These are phyloP conservation scores for Naganishia vaughanmartiniae DNA, from an alignment of 768 basidiomycete genomes.

Conservation along the genomic window DNA sequence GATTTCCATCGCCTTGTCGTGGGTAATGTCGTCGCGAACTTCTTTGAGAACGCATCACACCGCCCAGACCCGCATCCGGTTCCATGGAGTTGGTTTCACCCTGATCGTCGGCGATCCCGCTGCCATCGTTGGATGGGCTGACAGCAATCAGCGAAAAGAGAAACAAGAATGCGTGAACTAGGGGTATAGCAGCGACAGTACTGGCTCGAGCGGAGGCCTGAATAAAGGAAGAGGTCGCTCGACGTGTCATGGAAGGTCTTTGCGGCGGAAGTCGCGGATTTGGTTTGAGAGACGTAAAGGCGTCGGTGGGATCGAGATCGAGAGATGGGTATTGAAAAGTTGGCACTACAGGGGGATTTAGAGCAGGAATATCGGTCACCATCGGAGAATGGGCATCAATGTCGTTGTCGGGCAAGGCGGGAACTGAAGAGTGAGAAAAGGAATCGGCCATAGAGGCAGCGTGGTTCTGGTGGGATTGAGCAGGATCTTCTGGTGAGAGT, in stretches of 20 bases:
- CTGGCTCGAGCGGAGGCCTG: conserved; percentile 20
- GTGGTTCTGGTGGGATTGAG: conserved; percentile 7
- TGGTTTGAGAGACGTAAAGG: background rate
- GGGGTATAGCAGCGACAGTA: conserved; percentile 15
- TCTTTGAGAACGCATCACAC: conserved; percentile 11
- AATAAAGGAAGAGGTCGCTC: conserved; percentile 19
- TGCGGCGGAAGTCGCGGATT: background rate
- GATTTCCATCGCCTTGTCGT: background rate
- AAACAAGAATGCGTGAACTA: conserved; percentile 18
- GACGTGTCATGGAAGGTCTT: conserved; percentile 19
- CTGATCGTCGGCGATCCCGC: background rate
- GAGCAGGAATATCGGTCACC: background rate
- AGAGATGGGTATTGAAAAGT: conserved; percentile 20
- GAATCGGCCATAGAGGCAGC: background rate
- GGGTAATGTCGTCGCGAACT: conserved; percentile 10
- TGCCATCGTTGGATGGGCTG: background rate
- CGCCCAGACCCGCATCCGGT: conserved; percentile 19
- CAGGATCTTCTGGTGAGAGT: conserved; percentile 11
- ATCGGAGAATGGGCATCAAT: conserved; percentile 1
- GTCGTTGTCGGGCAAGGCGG: conserved; percentile 1
- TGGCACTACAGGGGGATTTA: background rate
- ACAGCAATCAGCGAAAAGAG: conserved; percentile 13
- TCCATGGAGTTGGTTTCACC: background rate
- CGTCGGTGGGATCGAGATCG: conserved; percentile 13
- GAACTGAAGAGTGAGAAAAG: background rate